Percentiles rank a stretch among this genome's conserved stretches.
phyloP scores from a whole-genome alignment of 805 yeast species.

The Starmera dryadoides region DNA sequence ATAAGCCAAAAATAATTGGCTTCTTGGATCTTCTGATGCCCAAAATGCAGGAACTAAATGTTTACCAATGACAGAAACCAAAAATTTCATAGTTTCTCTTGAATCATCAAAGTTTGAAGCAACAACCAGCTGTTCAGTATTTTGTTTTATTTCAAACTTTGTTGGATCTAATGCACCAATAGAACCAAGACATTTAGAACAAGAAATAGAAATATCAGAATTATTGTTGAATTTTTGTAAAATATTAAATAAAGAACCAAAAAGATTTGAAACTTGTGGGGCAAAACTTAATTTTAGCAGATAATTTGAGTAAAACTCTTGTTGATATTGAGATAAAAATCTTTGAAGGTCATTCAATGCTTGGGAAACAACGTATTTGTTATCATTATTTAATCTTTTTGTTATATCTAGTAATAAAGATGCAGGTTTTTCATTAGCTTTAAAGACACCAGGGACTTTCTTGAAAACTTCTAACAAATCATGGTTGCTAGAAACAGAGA shows the following conservation, averaged over 20 bases:
- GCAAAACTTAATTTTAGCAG: constrained; percentile 27
- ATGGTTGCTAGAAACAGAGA: constrained; percentile 41
- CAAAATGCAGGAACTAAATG: constrained; percentile 79
- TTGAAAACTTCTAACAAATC: constrained; percentile 27
- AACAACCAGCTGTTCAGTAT: constrained; percentile 38
- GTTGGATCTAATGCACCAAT: constrained; percentile 74
- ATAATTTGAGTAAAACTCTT: constrained; percentile 37
- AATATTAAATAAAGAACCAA: constrained; percentile 48
- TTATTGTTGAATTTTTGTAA: constrained; percentile 48
- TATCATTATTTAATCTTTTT: constrained; percentile 51
- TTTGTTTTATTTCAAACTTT: constrained; percentile 35
- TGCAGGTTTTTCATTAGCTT: constrained; percentile 25
- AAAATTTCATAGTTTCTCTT: constrained; percentile 56
- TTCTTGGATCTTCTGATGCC: constrained; percentile 82
- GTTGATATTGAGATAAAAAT: constrained; percentile 45
- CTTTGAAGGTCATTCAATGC: constrained; percentile 57
- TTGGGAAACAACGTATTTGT: constrained; percentile 65
- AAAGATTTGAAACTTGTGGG: constrained; percentile 33
- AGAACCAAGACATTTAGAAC: constrained; percentile 65
- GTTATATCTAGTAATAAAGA: constrained; percentile 44
- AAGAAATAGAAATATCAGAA: constrained; percentile 43
- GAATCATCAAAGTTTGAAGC: constrained; percentile 56
- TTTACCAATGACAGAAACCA: constrained; percentile 56
- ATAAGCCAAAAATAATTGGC: constrained; percentile 77
- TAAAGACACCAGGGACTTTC: constrained; percentile 19